Percentiles rank a stretch among this genome's conserved stretches.
Evolutionary conservation across 495 filamentous ascomycete species (phyloP).

Genomic region (Penicillium ochrochloron): DNA sequence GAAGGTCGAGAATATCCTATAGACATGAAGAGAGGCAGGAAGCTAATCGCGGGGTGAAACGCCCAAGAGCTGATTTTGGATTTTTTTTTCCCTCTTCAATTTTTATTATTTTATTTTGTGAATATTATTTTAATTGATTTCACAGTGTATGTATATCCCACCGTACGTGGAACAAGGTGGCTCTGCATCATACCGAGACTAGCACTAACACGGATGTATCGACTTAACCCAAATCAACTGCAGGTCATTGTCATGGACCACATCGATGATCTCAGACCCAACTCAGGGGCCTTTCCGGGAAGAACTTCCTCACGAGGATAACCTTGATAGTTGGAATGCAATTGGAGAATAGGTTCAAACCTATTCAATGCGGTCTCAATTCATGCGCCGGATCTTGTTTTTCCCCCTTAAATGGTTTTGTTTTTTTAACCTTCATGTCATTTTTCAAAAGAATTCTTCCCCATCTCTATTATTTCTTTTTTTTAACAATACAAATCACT

Average conservation of each 20-base stretch:
- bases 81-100: conserved; percentile 23
- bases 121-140: conserved; percentile 28
- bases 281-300: conserved; percentile 26
- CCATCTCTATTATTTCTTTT: conserved; percentile 8
- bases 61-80: conserved; percentile 31
- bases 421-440: neutral
- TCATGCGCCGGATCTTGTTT: conserved; percentile 6
- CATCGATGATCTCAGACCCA: conserved; percentile 29
- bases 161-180: conserved; percentile 38
- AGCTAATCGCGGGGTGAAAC: conserved; percentile 50
- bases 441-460: conserved; percentile 5
- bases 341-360: neutral
- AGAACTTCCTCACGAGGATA: conserved; percentile 16
- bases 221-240: conserved; percentile 33
- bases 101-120: conserved; percentile 25
- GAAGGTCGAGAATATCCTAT: conserved; percentile 30
- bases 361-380: conserved; percentile 1
- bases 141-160: conserved; percentile 25
- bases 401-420: neutral
- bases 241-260: conserved; percentile 31
- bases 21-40: conserved; percentile 34
- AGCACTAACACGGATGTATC: conserved; percentile 38
- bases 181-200: conserved; percentile 37
- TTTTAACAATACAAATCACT: conserved; percentile 11
- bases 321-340: neutral